Evolutionary conservation across 2,329 filamentous ascomycete genomes (phyloP).

Genomic region (Huntiella moniliformis): DNA sequence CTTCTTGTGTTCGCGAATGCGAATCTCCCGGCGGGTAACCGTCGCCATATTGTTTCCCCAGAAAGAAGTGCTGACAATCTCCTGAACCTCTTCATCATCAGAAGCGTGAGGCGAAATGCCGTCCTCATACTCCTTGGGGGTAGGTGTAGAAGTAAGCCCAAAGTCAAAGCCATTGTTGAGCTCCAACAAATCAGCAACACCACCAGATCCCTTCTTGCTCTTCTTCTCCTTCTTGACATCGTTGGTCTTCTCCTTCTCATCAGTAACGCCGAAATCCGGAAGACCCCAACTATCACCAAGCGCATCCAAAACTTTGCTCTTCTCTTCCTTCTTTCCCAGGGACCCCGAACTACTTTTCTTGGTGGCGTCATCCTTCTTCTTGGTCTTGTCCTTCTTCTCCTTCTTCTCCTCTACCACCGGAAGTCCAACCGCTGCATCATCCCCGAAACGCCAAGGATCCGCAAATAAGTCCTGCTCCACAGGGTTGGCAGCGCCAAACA

Average conservation of each 20-base stretch:
- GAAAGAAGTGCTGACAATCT: slow-evolving; percentile 18
- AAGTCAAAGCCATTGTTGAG: not conserved
- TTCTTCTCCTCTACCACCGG: not conserved
- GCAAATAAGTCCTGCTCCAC: not conserved
- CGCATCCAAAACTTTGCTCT: not conserved
- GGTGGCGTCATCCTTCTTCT: slow-evolving; percentile 15
- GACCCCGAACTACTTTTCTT: slow-evolving; percentile 16
- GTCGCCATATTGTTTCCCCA: slow-evolving; percentile 17
- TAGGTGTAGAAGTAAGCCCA: not conserved
- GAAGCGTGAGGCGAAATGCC: slow-evolving; percentile 13
- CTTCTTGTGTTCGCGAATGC: slow-evolving; percentile 3
- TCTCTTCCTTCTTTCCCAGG: not conserved
- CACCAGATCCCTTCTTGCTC: slow-evolving; percentile 18
- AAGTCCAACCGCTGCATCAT: not conserved
- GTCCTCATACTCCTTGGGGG: slow-evolving; percentile 13
- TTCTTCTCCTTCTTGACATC: not conserved
- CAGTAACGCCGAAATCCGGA: not conserved
- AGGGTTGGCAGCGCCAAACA: not conserved
- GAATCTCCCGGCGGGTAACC: slow-evolving; percentile 18
- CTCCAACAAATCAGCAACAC: not conserved
- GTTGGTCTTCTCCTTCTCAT: slow-evolving; percentile 17
- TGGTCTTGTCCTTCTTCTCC: slow-evolving; percentile 15
- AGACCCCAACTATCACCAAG: not conserved
- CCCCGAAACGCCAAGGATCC: not conserved
- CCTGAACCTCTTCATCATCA: slow-evolving; percentile 17